Base-by-base conservation (phyloP, 2,329 filamentous ascomycete species). In the Aspergillus vadensis region DNA sequence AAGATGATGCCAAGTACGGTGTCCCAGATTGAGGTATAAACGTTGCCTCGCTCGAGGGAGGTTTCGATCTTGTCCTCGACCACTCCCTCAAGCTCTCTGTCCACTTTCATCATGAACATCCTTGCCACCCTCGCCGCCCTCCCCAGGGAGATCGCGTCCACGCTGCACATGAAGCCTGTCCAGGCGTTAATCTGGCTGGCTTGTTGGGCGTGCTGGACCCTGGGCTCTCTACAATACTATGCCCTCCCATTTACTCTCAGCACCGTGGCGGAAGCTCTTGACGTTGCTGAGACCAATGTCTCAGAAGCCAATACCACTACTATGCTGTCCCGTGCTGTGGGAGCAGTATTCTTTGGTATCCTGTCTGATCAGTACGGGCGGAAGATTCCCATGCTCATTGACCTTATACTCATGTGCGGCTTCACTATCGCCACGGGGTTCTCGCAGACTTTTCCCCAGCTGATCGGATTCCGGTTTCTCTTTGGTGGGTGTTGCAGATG, bases 161-260 rank as follows among this genome's bases (percentile, higher is more conserved):
- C 47, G n/a, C 25, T 50, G 47, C 47, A 17, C 7, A 50, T 50
- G 47, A 50, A 50, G 47, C 47, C 47, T 4, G n/a, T 50, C 15
- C 47, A 50, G 25, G 47, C 47, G 7, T 19, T 50, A n/a, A 50
- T 50, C 23, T 50, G 47, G 47, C 47, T 50, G 47, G n/a, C 47
- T 14, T 50, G 47, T 27, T 50, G 47, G 47, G 23, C 47, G 5
- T 50, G 47, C 47, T 50, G 47, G 47, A 50, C 25, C 15, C 14
- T 50, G 47, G 47, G 47, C 15, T 50, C 47, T 6, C n/a, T 50
- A 15, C 47, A 50, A 30, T 50, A 50, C n/a, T 50, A 50, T 17
- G 47, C 47, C 3, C 47, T 50, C 4, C 47, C 47, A n/a, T 50
- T 50, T n/a, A 30, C 25, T n/a, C 47, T 50, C 15, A 50, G 47